Evolutionary conservation across 208 protist species (phyloP).

Genomic region (Trypanosoma cruzi): DNA sequence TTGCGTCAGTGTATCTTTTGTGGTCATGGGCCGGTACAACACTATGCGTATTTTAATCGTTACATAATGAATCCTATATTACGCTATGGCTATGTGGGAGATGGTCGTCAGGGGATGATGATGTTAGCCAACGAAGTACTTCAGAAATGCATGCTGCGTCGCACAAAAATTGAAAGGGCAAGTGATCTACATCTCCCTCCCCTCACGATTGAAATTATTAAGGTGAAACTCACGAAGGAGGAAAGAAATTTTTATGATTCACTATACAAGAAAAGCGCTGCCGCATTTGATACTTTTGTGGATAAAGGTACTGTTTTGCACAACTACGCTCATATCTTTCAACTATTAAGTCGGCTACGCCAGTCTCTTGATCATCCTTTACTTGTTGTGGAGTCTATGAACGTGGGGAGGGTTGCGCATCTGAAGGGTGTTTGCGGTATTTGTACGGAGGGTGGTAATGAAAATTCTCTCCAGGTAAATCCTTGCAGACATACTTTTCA

Average conservation of each 20-base stretch:
- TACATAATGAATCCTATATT: slow-evolving; percentile 95
- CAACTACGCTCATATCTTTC: slow-evolving; percentile 96
- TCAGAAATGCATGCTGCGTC: slow-evolving; percentile 84
- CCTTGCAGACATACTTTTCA: slow-evolving; percentile 90
- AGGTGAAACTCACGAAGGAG: slow-evolving; percentile 67
- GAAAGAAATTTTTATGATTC: slow-evolving; percentile 93
- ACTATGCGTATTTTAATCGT: slow-evolving; percentile 94
- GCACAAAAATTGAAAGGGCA: slow-evolving; percentile 91
- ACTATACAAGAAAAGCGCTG: slow-evolving; percentile 91
- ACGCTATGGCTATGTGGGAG: slow-evolving; percentile 93
- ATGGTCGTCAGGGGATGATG: slow-evolving; percentile 86
- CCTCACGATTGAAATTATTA: slow-evolving; percentile 54
- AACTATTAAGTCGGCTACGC: slow-evolving; percentile 91
- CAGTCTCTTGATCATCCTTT: slow-evolving; percentile 93
- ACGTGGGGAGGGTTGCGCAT: slow-evolving; percentile 58
- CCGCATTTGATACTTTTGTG: slow-evolving; percentile 92
- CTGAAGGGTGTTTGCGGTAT: slow-evolving; percentile 82
- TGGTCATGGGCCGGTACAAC: slow-evolving; percentile 92
- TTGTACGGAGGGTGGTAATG: slow-evolving; percentile 72
- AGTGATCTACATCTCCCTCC: slow-evolving; percentile 80
- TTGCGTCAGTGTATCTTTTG: slow-evolving; percentile 87
- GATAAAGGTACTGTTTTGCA: slow-evolving; percentile 90
- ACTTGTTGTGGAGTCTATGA: slow-evolving; percentile 79
- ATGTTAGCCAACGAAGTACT: slow-evolving; percentile 91
- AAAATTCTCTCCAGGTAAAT: slow-evolving; percentile 53